These are phyloP conservation scores for Lecanicillium sp. DNA, from an alignment of 2,329 filamentous ascomycete species.

Conservation along the genomic window DNA sequence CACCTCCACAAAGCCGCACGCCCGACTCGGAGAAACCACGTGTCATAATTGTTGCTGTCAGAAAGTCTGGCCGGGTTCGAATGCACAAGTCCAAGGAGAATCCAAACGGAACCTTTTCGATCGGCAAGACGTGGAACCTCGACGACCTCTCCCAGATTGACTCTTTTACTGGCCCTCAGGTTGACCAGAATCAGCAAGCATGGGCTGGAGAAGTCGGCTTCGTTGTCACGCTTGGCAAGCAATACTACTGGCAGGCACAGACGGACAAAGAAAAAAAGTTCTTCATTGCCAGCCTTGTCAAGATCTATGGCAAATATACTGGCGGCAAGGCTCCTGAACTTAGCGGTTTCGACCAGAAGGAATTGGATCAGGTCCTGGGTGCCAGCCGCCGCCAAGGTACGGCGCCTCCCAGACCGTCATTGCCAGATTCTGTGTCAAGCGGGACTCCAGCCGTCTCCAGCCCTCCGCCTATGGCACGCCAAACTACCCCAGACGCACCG, in stretches of 20 bases:
- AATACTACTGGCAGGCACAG: constrained; percentile 94
- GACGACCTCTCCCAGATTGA: constrained; percentile 82
- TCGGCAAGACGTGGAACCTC: constrained; percentile 96
- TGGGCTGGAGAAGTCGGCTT: constrained; percentile 85
- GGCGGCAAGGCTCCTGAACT: constrained; percentile 74
- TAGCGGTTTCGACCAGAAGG: constrained; percentile 71
- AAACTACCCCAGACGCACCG: constrained; percentile 10
- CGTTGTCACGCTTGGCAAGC: constrained; percentile 79
- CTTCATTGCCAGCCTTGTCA: constrained; percentile 91
- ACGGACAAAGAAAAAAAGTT: constrained; percentile 97
- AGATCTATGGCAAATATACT: constrained; percentile 95
- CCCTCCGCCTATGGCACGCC: constrained; percentile 3
- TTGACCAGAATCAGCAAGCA: constrained; percentile 52
- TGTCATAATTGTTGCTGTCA: constrained; percentile 86
- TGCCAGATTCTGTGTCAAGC: constrained; percentile 16
- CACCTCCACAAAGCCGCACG: constrained; percentile 66
- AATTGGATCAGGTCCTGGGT: constrained; percentile 68
- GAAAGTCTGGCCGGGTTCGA: constrained; percentile 84
- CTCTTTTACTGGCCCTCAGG: constrained; percentile 60
- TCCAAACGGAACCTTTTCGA: constrained; percentile 85
- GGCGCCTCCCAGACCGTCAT: constrained; percentile 19
- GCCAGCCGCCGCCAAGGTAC: constrained; percentile 34
- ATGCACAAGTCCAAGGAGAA: constrained; percentile 98
- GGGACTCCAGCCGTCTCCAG: constrained; percentile 12
- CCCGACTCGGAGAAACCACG: constrained; percentile 75